phyloP scores from a whole-genome alignment of 2,329 filamentous ascomycete genomes.

The Penicillium sp. region DNA sequence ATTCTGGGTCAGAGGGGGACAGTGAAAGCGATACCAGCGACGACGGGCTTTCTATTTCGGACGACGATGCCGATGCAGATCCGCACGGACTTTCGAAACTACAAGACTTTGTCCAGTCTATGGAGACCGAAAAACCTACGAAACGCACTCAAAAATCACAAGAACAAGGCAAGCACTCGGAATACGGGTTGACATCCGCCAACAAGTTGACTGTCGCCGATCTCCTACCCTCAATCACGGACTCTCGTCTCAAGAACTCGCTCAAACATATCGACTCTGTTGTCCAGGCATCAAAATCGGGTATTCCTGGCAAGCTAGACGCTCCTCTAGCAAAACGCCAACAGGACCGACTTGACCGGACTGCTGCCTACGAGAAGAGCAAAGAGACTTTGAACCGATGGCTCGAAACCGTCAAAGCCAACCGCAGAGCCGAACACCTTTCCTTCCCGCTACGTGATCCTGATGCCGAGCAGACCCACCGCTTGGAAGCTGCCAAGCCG shows the following conservation, averaged over 20 bases:
- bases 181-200: slow-evolving; percentile 57
- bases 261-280: slow-evolving; percentile 64
- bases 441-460: slow-evolving; percentile 80
- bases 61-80: slow-evolving; percentile 51
- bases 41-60: slow-evolving; percentile 39
- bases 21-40: slow-evolving; percentile 45
- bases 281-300: slow-evolving; percentile 52
- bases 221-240: slow-evolving; percentile 68
- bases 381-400: slow-evolving; percentile 88
- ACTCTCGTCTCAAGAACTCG: slow-evolving; percentile 73
- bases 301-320: slow-evolving; percentile 67
- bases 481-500: slow-evolving; percentile 58
- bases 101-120: slow-evolving; percentile 66
- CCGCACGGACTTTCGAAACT: slow-evolving; percentile 60
- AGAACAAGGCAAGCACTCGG: slow-evolving; percentile 61
- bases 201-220: slow-evolving; percentile 73
- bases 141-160: slow-evolving; percentile 45
- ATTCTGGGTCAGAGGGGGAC: slow-evolving; percentile 46
- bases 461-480: slow-evolving; percentile 57
- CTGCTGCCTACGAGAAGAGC: slow-evolving; percentile 81
- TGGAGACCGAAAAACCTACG: slow-evolving; percentile 46
- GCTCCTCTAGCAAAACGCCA: slow-evolving; percentile 81
- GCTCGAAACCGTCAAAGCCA: slow-evolving; percentile 93
- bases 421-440: slow-evolving; percentile 85
- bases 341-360: slow-evolving; percentile 79